A percentile compares a stretch with the other conserved stretches of the same genome.
These are phyloP conservation scores for Cladosporium sp. DNA, from an alignment of 2,329 filamentous ascomycete species.

Conservation along the genomic window DNA sequence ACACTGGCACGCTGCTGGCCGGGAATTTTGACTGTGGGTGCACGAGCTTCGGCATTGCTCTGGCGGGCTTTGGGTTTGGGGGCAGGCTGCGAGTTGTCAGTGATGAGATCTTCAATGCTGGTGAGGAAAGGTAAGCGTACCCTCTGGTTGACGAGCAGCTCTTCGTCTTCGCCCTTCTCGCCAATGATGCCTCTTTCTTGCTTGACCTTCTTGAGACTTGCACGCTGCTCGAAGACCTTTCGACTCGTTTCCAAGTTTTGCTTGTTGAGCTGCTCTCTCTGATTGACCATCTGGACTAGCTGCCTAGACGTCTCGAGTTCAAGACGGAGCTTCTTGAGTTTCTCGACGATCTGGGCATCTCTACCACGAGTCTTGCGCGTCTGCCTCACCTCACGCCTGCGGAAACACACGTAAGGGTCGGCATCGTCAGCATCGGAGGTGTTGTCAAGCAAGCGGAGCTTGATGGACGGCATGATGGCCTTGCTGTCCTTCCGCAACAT, in stretches of 20 bases:
- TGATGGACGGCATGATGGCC: conserved; percentile 71
- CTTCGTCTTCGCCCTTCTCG: conserved; percentile 88
- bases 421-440: conserved; percentile 92
- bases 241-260: conserved; percentile 72
- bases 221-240: conserved; percentile 76
- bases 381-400: conserved; percentile 87
- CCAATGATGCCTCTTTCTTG: conserved; percentile 73
- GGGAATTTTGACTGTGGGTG: conserved; percentile 43
- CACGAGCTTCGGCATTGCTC: conserved; percentile 61
- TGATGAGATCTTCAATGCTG: neutral
- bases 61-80: conserved; percentile 51
- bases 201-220: conserved; percentile 82
- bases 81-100: conserved; percentile 32
- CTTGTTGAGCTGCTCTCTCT: conserved; percentile 75
- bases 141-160: conserved; percentile 85
- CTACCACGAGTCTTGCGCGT: conserved; percentile 91
- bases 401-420: conserved; percentile 97
- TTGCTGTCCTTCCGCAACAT: conserved; percentile 67
- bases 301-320: conserved; percentile 87
- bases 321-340: conserved; percentile 82
- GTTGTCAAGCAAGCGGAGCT: conserved; percentile 70
- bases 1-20: conserved; percentile 41
- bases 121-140: conserved; percentile 46
- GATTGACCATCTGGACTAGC: conserved; percentile 70
- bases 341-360: conserved; percentile 91